Conservation (phyloP, 331 rosid genomes). For the Prunus yedoensis region DNA sequence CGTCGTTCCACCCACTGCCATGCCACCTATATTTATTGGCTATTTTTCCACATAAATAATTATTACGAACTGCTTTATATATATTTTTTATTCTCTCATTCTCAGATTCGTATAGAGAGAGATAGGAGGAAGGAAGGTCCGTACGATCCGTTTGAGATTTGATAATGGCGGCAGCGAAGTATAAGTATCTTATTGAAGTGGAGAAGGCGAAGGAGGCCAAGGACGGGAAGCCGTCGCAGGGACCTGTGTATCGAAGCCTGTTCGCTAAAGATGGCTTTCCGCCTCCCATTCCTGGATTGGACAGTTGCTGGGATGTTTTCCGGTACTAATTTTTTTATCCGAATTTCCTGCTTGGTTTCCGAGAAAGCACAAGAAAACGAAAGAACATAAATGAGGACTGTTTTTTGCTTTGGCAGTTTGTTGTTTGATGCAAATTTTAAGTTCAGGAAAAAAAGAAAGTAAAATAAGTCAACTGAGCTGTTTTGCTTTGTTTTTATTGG, state of each 20-base stretch:
- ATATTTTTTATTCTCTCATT: not conserved
- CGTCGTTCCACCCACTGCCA: not conserved
- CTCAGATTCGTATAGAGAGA: constrained; percentile 8
- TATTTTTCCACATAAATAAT: not conserved
- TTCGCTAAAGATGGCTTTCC: constrained; percentile 87
- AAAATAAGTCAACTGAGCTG: not conserved
- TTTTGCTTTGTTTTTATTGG: not conserved
- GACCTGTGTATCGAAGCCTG: constrained; percentile 87
- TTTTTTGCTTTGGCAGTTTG: not conserved
- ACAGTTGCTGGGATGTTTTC: constrained; percentile 90
- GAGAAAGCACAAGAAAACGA: not conserved
- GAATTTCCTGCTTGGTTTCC: not conserved
- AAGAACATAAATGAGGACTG: not conserved
- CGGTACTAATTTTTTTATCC: constrained; percentile 35
- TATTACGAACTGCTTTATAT: not conserved
- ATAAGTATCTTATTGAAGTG: constrained; percentile 59
- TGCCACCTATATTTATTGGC: not conserved
- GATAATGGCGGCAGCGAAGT: constrained; percentile 46
- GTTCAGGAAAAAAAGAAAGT: not conserved
- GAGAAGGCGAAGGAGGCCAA: constrained; percentile 61
- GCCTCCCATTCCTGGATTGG: constrained; percentile 54
- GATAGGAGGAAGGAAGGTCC: not conserved
- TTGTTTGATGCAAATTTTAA: not conserved
- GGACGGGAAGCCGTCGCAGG: constrained; percentile 65
- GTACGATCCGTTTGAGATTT: constrained; percentile 15